Evolutionary conservation across 2,329 filamentous ascomycete genomes (phyloP), one percentile per base, ranked within the genome.

Genomic region (Penicillium sp.): DNA sequence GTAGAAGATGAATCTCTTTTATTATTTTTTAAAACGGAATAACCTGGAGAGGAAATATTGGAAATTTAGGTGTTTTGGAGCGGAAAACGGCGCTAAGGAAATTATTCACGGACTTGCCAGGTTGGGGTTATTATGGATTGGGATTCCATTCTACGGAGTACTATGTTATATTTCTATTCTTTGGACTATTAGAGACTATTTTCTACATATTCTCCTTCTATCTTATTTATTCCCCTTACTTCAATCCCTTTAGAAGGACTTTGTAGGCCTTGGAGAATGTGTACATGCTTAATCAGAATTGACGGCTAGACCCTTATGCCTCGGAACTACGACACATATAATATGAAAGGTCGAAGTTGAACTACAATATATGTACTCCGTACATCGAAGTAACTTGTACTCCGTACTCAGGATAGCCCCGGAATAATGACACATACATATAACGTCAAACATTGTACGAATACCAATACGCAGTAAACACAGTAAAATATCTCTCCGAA

Each of bases 31-130:
- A 4, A 2, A 35, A 27, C n/a, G 42, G 33, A 50, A 42, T 25
- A 29, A 2, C 27, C 27, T 9, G 12, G 7, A 17, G 23, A 56
- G 17, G 13, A 35, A 50, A 50, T 9, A 43, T 15, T n/a, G 25
- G 40, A 25, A 51, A 31, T n/a, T 29, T 37, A 12, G 29, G 38
- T 43, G 21, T 25, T 23, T 41, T 45, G 40, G n/a, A 50, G 35
- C 35, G 29, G 47, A 6, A 56, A 56, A 52, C 25, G 48, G 40
- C 48, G 47, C 54, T 56, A 56, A 23, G 47, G 23, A 45, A 56
- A 56, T 56, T 50, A 56, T 56, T 51, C 53, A 51, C 27, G 19
- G 50, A 23, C 50, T 52, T 33, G 12, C 42, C 23, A 54, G 17
- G 41, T 40, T 46, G 37, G 38, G 37, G 38, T 13, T 51, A 33